Percentiles rank a stretch among this genome's conserved stretches.
These are phyloP conservation scores for Krasilnikovozyma curviuscula DNA, from an alignment of 768 basidiomycete genomes.

Conservation along the genomic window DNA sequence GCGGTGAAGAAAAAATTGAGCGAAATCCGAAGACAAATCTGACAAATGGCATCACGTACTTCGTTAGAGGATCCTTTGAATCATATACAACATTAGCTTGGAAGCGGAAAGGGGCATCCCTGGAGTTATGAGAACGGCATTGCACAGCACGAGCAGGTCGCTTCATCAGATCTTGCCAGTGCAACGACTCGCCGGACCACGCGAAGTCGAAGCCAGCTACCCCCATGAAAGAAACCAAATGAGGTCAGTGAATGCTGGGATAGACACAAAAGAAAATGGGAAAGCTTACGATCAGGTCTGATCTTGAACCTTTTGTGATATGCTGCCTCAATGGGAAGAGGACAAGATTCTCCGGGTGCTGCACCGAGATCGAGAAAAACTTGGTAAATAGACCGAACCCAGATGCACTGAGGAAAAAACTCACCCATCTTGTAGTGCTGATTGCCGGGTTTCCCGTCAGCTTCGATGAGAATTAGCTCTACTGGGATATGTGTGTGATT, in stretches of 20 bases:
- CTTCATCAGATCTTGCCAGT: conserved; percentile 72
- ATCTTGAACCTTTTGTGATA: conserved; percentile 60
- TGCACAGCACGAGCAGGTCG: conserved; percentile 49
- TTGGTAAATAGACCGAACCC: not conserved
- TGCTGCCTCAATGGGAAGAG: conserved; percentile 77
- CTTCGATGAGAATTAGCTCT: conserved; percentile 76
- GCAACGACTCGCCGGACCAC: conserved; percentile 61
- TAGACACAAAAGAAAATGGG: not conserved
- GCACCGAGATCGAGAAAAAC: not conserved
- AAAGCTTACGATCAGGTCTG: conserved; percentile 69
- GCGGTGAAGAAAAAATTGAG: not conserved
- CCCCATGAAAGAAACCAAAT: not conserved
- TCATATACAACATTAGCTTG: conserved; percentile 78
- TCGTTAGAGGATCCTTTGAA: conserved; percentile 34
- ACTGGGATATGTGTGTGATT: conserved; percentile 80
- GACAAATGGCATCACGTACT: conserved; percentile 34
- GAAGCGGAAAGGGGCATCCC: conserved; percentile 80
- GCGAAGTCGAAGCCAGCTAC: conserved; percentile 89
- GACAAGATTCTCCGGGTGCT: conserved; percentile 71
- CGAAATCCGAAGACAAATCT: not conserved
- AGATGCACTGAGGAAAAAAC: no score
- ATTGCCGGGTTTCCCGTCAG: conserved; percentile 57
- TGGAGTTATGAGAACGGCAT: conserved; percentile 60
- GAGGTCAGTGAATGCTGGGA: not conserved
- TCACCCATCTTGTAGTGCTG: conserved; percentile 62